Conservation (phyloP, 495 filamentous ascomycete genomes). For the Xylaria grammica region DNA sequence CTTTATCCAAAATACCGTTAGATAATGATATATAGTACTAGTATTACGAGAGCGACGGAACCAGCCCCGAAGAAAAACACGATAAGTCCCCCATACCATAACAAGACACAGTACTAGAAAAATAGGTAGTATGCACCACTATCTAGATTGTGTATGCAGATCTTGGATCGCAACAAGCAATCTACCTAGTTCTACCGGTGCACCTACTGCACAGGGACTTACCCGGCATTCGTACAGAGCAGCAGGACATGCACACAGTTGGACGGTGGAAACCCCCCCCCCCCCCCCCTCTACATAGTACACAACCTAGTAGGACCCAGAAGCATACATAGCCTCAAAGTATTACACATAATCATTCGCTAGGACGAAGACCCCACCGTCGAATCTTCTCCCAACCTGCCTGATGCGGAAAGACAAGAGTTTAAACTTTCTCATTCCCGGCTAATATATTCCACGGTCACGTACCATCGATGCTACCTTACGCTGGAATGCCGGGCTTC, state of each 20-base stretch:
- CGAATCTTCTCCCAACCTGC: slow-evolving; percentile 22
- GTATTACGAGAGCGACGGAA: neutral
- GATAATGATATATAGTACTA: neutral
- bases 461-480: slow-evolving; percentile 9
- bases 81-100: no score
- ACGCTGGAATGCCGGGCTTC: neutral
- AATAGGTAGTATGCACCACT: no score
- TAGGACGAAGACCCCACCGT: neutral
- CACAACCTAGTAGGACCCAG: slow-evolving; percentile 3
- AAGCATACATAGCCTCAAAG: slow-evolving; percentile 7
- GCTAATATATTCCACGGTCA: slow-evolving; percentile 6
- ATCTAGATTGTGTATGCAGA: neutral
- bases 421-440: slow-evolving; percentile 1
- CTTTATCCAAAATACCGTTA: neutral
- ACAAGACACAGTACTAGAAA: no score
- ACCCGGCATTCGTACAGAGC: no score
- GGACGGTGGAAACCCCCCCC: no score
- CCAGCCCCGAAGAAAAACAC: neutral
- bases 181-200: neutral
- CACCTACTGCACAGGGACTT: no score
- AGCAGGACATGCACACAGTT: no score
- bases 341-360: slow-evolving; percentile 6
- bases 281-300: no score
- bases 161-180: neutral
- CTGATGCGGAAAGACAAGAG: slow-evolving; percentile 19